Base-by-base conservation (phyloP, 169 alveolate genomes). In the Plasmodium knowlesi region DNA sequence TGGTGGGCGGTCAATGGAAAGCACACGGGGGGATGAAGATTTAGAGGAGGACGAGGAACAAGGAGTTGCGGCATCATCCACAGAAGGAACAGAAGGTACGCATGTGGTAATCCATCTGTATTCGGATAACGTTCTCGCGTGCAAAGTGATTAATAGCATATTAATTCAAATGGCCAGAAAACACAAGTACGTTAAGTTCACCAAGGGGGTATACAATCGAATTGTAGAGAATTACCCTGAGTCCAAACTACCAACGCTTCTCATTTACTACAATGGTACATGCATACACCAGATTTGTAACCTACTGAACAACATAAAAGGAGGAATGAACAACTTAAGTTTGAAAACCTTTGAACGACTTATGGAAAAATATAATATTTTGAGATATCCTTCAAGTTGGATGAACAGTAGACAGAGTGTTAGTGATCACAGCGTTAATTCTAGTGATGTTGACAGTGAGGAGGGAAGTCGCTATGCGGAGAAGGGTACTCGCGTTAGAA, bases 181-280 rank as follows among this genome's bases (percentile, higher is more conserved):
- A 25, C 93, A 94, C 73, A 95, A 96, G 32, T 92, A 93, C 9
- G 83, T 96, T 57, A 96, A 96, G 92, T 96, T 96, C 92, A 95
- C 96, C 3, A 96, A 96, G 80, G 97, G 96, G 22, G 71, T 96
- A 12, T 94, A 93, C 14, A 88, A 71, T 8, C 92, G 95, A 61
- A 81, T 96, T 22, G 79, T 96, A 19, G 97, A 97, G 34, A 93
- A 94, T 84, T 96, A 93, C 81, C 98, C 98, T 0, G 97, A 95
- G 76, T 70, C 78, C n/a, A 96, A 94, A 25, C 39, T 96, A 10
- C 98, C 98, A 1, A 94, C 96, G 1, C 54, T 96, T 25, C 93
- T 96, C 19, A 92, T 96, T n/a, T 96, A 96, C 57, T 92, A 89
- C 73, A 95, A 92, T 53, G 98, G 98, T n/a, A 30, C 81, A 9